These are phyloP conservation scores for Aquilaria yunnanensis DNA, from an alignment of 345 rosid genomes.

Conservation along the genomic window DNA sequence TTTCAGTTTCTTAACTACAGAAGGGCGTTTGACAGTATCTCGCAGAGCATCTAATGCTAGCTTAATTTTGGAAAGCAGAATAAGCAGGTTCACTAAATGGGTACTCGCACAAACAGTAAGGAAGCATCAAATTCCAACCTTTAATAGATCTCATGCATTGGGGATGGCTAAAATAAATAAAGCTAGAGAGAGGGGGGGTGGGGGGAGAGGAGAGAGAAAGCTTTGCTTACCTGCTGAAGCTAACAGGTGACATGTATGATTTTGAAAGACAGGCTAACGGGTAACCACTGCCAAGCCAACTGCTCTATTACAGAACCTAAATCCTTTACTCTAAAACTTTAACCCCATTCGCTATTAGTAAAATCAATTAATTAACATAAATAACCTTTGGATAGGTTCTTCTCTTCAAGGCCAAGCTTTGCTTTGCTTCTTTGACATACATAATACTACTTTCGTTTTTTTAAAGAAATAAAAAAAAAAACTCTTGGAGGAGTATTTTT, in stretches of 20 bases:
- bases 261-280: slow-evolving; percentile 56
- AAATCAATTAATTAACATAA: slow-evolving; percentile 3
- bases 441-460: slow-evolving; percentile 16
- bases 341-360: not conserved
- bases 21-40: slow-evolving; percentile 25
- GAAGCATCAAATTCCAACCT: slow-evolving; percentile 64
- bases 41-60: slow-evolving; percentile 57
- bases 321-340: slow-evolving; percentile 17
- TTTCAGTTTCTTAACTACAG: slow-evolving; percentile 26
- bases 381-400: slow-evolving; percentile 41
- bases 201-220: slow-evolving; percentile 12
- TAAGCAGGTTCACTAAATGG: slow-evolving; percentile 34
- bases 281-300: slow-evolving; percentile 65
- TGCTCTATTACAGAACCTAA: slow-evolving; percentile 56
- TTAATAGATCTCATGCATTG: slow-evolving; percentile 33
- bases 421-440: slow-evolving; percentile 37
- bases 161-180: slow-evolving; percentile 12
- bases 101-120: slow-evolving; percentile 38
- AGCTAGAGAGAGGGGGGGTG: slow-evolving; percentile 21
- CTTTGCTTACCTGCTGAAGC: slow-evolving; percentile 42
- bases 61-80: slow-evolving; percentile 33
- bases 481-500: slow-evolving; percentile 3
- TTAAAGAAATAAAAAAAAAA: too few relatives aligned
- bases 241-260: slow-evolving; percentile 48
- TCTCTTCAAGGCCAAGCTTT: slow-evolving; percentile 73